Evolutionary conservation across 768 basidiomycete species (phyloP), one percentile per base, ranked within the genome.

Genomic region (Pisolithus marmoratus): DNA sequence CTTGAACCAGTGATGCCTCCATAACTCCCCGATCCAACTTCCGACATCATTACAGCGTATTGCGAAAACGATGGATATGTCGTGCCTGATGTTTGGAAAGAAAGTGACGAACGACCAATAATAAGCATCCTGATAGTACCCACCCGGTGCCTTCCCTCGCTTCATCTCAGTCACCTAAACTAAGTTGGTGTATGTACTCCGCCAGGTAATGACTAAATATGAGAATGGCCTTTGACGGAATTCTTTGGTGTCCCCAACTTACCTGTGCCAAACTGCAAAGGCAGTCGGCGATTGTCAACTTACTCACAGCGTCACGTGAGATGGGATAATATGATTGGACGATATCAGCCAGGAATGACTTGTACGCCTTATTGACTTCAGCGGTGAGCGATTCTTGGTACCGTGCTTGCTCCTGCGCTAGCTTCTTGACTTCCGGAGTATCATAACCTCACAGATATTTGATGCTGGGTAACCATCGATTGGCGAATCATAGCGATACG

Each of bases 231-330:
- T 29, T 11, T 29, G 29, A 29, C 29, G 11, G 29, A 29, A 29
- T 29, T 29, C 14, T 15, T 12, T 34, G n/a, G n/a, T n/a, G 14
- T 34, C 34, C 34, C 34, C 5, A 15, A n/a, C n/a, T 4, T 14
- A 3, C 5, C 12, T 34, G 79, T 0, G 94, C 88, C 14, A 98
- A 75, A 60, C 90, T 91, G 52, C 87, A 72, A 54, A 99, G 72
- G 63, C 94, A 96, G 70, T 99, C 93, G 23, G 87, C 85, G 2
- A 74, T 78, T 1, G 92, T 91, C 26, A 99, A 74, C 56, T 89
- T 85, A 59, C 87, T 83, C 20, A 93, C 83, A 6, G 78, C 84
- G 54, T 87, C 78, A 9, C 93, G 80, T 52, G 97, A 70, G 8
- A 84, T 57, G 5, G 75, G 78, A 60, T 95, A 94, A 57, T 86